A percentile compares a stretch with the other conserved stretches of the same genome.
These are phyloP conservation scores for Cladophialophora exuberans DNA, from an alignment of 2,329 filamentous ascomycete species.

Conservation along the genomic window DNA sequence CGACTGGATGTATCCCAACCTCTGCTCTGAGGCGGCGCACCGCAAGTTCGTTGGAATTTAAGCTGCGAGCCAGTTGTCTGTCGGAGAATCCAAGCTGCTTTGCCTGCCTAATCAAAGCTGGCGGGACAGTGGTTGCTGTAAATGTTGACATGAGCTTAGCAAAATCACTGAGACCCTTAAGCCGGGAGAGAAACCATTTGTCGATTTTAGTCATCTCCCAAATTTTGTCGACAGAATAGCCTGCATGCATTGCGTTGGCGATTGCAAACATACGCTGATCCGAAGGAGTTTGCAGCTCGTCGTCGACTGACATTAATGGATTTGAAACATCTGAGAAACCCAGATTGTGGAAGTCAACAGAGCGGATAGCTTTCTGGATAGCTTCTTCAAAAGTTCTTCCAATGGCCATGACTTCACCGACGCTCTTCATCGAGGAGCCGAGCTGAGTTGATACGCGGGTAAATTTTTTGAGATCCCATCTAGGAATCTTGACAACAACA, in stretches of 20 bases:
- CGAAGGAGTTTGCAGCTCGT: constrained; percentile 94
- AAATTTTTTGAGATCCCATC: constrained; percentile 99
- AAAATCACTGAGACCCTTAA: constrained; percentile 90
- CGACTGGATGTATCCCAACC: constrained; percentile 80
- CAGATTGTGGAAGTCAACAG: constrained; percentile 92
- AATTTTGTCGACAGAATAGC: constrained; percentile 94
- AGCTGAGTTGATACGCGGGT: constrained; percentile 93
- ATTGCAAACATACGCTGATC: constrained; percentile 97
- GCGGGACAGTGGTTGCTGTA: constrained; percentile 66
- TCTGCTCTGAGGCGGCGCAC: constrained; percentile 84
- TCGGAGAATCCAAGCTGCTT: constrained; percentile 96
- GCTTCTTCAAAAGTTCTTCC: constrained; percentile 96
- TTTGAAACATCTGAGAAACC: constrained; percentile 85
- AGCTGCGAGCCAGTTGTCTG: constrained; percentile 89
- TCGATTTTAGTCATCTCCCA: constrained; percentile 99
- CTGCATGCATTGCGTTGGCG: constrained; percentile 93
- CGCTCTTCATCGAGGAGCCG: constrained; percentile 99
- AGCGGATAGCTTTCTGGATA: constrained; percentile 95
- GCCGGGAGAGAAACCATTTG: constrained; percentile 94
- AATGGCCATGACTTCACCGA: constrained; percentile 98
- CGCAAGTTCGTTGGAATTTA: constrained; percentile 90
- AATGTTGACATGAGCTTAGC: constrained; percentile 75
- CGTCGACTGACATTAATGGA: constrained; percentile 92
- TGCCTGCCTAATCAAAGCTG: constrained; percentile 73
- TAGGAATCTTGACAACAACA: constrained; percentile 96